A percentile compares a stretch with the other conserved stretches of the same genome.
These are phyloP conservation scores for Naumovozyma baii DNA, from an alignment of 805 yeast species.

Conservation along the genomic window DNA sequence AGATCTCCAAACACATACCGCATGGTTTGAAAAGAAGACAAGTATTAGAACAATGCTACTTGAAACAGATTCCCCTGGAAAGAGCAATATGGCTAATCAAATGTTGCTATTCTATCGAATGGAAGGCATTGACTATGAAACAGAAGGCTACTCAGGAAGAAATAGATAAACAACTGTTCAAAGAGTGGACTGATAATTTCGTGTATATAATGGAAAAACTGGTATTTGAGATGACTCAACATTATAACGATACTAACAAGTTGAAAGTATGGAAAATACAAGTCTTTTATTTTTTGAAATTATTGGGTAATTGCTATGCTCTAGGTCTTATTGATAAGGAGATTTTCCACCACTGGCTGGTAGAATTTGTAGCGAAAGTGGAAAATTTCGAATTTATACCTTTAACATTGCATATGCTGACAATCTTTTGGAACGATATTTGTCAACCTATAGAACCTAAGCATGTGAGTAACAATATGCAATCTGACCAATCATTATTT, in stretches of 20 bases:
- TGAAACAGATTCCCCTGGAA: conserved; percentile 58
- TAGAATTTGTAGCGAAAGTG: conserved; percentile 40
- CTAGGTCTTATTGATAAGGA: conserved; percentile 58
- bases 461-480: conserved; percentile 13
- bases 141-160: not conserved
- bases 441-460: conserved; percentile 26
- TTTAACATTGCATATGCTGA: conserved; percentile 42
- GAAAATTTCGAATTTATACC: conserved; percentile 36
- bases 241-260: conserved; percentile 23
- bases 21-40: conserved; percentile 76
- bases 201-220: conserved; percentile 38
- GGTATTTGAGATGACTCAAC: conserved; percentile 26
- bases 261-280: conserved; percentile 35
- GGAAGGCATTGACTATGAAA: conserved; percentile 17
- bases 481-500: conserved; percentile 21
- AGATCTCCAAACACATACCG: conserved; percentile 71
- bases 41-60: conserved; percentile 63
- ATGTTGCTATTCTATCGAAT: conserved; percentile 76
- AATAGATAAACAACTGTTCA: conserved; percentile 45
- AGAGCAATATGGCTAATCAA: conserved; percentile 88
- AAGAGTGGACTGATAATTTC: conserved; percentile 87
- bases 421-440: conserved; percentile 65
- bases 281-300: conserved; percentile 50
- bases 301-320: conserved; percentile 55
- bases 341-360: conserved; percentile 53